Evolutionary conservation across 306 rosid species (phyloP).

Genomic region (Gynostemma pentaphyllum): DNA sequence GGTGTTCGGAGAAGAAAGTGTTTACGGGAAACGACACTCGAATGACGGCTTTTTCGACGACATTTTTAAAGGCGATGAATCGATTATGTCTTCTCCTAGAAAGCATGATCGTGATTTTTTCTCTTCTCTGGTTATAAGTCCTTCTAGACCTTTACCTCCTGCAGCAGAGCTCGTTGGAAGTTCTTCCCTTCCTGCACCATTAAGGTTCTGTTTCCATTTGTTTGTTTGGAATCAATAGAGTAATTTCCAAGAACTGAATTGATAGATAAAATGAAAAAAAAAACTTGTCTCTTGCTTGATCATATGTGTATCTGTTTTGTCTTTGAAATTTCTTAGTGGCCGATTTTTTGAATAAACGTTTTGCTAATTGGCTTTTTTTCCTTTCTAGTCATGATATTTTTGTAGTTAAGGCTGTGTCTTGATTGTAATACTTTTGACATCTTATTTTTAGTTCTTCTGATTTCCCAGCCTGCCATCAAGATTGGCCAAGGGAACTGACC

Average conservation of each 20-base stretch:
- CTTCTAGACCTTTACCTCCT: slow-evolving; percentile 35
- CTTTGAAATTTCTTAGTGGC: neutral
- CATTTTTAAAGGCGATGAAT: slow-evolving; percentile 59
- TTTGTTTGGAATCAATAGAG: neutral
- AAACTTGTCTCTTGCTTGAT: too few relatives aligned
- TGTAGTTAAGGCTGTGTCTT: slow-evolving; percentile 1
- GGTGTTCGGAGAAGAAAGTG: slow-evolving; percentile 59
- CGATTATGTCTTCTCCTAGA: slow-evolving; percentile 41
- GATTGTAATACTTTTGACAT: neutral
- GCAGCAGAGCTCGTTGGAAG: slow-evolving; percentile 19
- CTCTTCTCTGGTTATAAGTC: slow-evolving; percentile 31
- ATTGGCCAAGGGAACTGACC: slow-evolving; percentile 35
- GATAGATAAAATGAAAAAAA: too few relatives aligned
- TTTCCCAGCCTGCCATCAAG: slow-evolving; percentile 56
- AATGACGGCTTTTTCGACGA: slow-evolving; percentile 62
- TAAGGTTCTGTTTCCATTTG: slow-evolving; percentile 38
- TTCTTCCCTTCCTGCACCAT: slow-evolving; percentile 26
- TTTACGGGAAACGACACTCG: slow-evolving; percentile 27
- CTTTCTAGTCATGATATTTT: neutral
- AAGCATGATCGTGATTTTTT: slow-evolving; percentile 23
- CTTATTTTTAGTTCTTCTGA: neutral
- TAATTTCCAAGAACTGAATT: neutral
- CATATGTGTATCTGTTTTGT: neutral
- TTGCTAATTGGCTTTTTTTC: neutral
- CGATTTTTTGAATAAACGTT: neutral